A percentile compares a stretch with the other conserved stretches of the same genome.
These are phyloP conservation scores for Urochloa ruziziensis DNA, from an alignment of 176 grass and related monocot species.

Conservation along the genomic window DNA sequence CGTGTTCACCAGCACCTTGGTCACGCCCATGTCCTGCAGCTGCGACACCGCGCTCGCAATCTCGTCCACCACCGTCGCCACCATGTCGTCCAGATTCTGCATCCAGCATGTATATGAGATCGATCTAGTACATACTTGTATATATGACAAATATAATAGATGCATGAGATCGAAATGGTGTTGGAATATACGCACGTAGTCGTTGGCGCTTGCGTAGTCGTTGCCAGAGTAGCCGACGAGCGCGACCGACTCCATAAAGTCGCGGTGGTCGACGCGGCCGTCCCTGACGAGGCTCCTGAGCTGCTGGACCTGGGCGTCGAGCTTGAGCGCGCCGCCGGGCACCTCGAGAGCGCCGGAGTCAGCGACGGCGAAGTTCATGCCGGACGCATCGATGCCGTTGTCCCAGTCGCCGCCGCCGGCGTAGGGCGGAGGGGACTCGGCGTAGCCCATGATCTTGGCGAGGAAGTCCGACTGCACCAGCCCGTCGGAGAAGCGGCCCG, in stretches of 20 bases:
- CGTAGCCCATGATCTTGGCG: not conserved
- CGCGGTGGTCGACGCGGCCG: not conserved
- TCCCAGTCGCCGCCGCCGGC: no score
- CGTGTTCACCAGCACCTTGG: not conserved
- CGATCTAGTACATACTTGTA: no score
- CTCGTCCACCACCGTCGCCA: not conserved
- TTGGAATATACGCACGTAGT: no score
- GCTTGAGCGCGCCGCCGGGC: not conserved
- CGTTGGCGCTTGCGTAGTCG: not conserved
- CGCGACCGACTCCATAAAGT: not conserved
- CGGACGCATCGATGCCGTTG: not conserved
- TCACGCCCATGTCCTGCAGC: not conserved
- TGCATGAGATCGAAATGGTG: no score
- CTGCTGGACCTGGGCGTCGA: not conserved
- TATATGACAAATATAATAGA: no score
- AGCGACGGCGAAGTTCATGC: not conserved
- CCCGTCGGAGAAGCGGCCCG: not conserved
- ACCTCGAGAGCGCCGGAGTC: not conserved
- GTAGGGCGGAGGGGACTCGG: not conserved
- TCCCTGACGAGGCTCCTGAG: not conserved
- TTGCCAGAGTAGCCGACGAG: not conserved
- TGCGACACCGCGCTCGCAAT: not conserved
- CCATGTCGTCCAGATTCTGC: not conserved
- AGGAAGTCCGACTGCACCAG: not conserved
- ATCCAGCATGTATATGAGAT: no score